Evolutionary conservation across 1,139 yeast species (phyloP).

Genomic region (Blastobotrys persicus): DNA sequence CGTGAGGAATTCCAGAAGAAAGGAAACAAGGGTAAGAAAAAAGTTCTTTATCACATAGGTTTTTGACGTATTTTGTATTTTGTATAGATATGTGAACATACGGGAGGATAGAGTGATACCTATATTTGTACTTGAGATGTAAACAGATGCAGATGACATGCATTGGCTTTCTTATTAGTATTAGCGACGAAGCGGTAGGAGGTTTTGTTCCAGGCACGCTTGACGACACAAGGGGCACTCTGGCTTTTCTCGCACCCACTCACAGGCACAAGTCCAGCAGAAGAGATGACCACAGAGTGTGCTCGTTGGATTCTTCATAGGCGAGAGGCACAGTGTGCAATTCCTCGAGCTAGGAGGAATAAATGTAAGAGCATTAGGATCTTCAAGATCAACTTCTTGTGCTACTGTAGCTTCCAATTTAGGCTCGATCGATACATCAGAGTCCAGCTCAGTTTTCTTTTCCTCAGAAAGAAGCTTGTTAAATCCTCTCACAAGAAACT

Average conservation of each 20-base stretch:
- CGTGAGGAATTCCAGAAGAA: slow-evolving; percentile 12
- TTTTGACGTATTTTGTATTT: not conserved
- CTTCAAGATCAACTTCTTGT: slow-evolving; percentile 50
- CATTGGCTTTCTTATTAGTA: too few species aligned
- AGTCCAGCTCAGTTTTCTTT: not conserved
- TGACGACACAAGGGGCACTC: slow-evolving; percentile 94
- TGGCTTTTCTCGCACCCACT: slow-evolving; percentile 82
- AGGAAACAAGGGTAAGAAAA: slow-evolving; percentile 27
- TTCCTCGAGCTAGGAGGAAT: slow-evolving; percentile 67
- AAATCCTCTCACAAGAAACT: slow-evolving; percentile 39
- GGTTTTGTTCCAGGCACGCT: slow-evolving; percentile 66
- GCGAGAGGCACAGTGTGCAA: slow-evolving; percentile 80
- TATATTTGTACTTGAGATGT: too few species aligned
- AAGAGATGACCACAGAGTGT: slow-evolving; percentile 91
- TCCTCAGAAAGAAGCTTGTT: not conserved
- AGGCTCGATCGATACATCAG: slow-evolving; percentile 7
- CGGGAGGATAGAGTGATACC: not conserved
- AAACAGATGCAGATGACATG: not conserved
- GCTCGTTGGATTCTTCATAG: slow-evolving; percentile 78
- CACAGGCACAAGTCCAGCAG: slow-evolving; percentile 89
- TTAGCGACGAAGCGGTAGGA: slow-evolving; percentile 65
- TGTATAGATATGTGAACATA: not conserved
- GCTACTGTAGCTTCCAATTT: not conserved
- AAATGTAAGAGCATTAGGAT: slow-evolving; percentile 58
- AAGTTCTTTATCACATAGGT: slow-evolving; percentile 28